These are phyloP conservation scores for Protomyces pachydermus DNA, from an alignment of 1,139 yeast species.

Conservation along the genomic window DNA sequence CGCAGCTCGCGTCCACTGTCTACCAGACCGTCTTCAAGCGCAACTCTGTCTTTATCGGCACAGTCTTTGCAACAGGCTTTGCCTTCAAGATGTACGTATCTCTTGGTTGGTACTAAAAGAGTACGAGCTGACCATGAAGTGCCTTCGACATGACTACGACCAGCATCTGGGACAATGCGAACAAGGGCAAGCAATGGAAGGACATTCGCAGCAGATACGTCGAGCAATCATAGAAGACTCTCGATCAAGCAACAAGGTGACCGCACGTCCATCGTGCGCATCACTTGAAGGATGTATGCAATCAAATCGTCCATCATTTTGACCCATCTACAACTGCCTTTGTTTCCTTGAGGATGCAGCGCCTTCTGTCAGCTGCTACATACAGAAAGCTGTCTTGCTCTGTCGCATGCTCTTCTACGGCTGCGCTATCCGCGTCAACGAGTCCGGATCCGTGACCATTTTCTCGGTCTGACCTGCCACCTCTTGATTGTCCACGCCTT, in stretches of 20 bases:
- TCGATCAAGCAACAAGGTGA: not conserved
- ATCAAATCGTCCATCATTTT: not conserved
- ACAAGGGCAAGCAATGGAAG: constrained; percentile 95
- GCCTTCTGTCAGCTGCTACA: too few relatives aligned
- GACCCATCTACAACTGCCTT: not conserved
- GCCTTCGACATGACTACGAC: constrained; percentile 76
- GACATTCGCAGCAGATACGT: constrained; percentile 68
- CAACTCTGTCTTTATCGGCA: constrained; percentile 84
- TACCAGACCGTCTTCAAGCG: constrained; percentile 80
- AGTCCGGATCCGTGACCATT: too few relatives aligned
- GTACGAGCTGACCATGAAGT: constrained; percentile 31
- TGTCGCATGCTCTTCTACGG: too few relatives aligned
- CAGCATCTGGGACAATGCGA: constrained; percentile 77
- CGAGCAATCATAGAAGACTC: constrained; percentile 17
- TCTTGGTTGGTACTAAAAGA: not conserved
- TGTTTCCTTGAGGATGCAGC: too few relatives aligned
- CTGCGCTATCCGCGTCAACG: too few relatives aligned
- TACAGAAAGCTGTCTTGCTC: too few relatives aligned
- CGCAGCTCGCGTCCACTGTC: constrained; percentile 46
- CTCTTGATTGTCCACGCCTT: too few relatives aligned
- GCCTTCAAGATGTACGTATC: constrained; percentile 64
- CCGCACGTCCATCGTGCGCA: not conserved
- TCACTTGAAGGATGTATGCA: not conserved
- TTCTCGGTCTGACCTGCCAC: too few relatives aligned
- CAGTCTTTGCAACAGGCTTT: constrained; percentile 81